Base-by-base conservation (phyloP, 2,329 filamentous ascomycete species). In the Stagonosporopsis chrysanthemi region DNA sequence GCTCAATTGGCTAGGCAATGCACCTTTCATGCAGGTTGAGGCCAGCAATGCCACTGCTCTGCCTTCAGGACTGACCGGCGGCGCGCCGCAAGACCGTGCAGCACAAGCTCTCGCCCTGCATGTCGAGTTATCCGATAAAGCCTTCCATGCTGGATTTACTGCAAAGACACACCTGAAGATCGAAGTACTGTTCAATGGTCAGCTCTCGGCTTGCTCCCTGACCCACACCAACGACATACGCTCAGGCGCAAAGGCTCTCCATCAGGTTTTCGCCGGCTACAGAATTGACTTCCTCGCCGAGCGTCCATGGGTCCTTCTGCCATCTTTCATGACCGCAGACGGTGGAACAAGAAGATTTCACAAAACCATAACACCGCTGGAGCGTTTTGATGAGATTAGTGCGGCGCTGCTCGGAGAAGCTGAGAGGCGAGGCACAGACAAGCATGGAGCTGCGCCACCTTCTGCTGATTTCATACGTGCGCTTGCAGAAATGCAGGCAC, bases 161-260 rank as follows among this genome's bases (percentile, higher is more conserved):
- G 62, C 52, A 23, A 63, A 62, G n/a, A 69, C 71, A 19, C 74
- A 79, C 31, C 56, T 82, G 47, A 81, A 80, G 63, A 73, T 82
- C 40, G 80, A 82, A n/a, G 74, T 82, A 4, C 78, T 80, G 61
- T 70, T 81, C 64, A 82, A 83, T 52, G 81, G 81, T 35, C 65
- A 75, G 28, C 69, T 82, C 7, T 72, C 73, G 4, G 69, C 63
- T n/a, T 76, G 72, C 33, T 56, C 61, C 6, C 64, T 73, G 23
- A 45, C 75, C 9, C 61, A 72, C 8, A 45, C 48, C 22, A 61
- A 68, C 26, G 69, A 73, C 45, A 42, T 67, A 8, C 59, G 46
- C 3, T 56, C 48, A 11, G 65, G 60, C 8, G 46, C 38, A 17
- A 68, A 69, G 35, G 47, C 61, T 3, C 43, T 66, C 2, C 58